These are phyloP conservation scores for Tephrocybe sp. DNA, from an alignment of 768 basidiomycete genomes.

Conservation along the genomic window DNA sequence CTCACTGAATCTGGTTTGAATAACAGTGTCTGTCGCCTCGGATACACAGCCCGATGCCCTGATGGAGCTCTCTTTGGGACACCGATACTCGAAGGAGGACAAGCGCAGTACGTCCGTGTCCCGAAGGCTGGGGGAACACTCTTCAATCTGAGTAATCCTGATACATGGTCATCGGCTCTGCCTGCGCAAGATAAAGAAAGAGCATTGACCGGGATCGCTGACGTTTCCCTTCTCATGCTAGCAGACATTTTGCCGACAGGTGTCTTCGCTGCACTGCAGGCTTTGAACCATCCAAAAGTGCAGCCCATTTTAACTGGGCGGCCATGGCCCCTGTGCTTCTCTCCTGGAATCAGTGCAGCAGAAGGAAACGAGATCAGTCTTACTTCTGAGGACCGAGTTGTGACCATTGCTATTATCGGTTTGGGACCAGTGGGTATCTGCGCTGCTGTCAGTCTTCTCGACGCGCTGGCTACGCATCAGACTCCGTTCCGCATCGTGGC, in stretches of 20 bases:
- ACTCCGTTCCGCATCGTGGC: slow-evolving; percentile 58
- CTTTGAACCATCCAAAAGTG: slow-evolving; percentile 71
- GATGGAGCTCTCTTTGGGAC: slow-evolving; percentile 65
- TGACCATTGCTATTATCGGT: slow-evolving; percentile 70
- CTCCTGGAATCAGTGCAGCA: slow-evolving; percentile 17
- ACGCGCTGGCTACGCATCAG: slow-evolving; percentile 47
- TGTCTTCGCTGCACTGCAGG: slow-evolving; percentile 73
- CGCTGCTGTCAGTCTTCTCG: slow-evolving; percentile 61
- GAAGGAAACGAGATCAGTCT: slow-evolving; percentile 32
- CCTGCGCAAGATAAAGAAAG: slow-evolving; percentile 33
- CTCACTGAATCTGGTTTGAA: not conserved
- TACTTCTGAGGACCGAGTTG: slow-evolving; percentile 43
- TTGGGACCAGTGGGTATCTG: slow-evolving; percentile 83
- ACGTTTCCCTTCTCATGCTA: slow-evolving; percentile 68
- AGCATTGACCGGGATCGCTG: slow-evolving; percentile 45
- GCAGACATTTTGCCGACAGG: slow-evolving; percentile 83
- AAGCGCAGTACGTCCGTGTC: slow-evolving; percentile 78
- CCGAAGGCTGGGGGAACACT: slow-evolving; percentile 81
- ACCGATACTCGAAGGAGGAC: slow-evolving; percentile 65
- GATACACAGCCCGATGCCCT: slow-evolving; percentile 71
- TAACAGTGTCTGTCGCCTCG: slow-evolving; percentile 65
- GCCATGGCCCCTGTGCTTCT: slow-evolving; percentile 57
- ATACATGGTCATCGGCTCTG: slow-evolving; percentile 42
- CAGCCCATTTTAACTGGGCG: slow-evolving; percentile 56
- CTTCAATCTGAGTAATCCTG: slow-evolving; percentile 56